Evolutionary conservation across 495 filamentous ascomycete genomes (phyloP), one percentile per base, ranked within the genome.

Genomic region (Astrothelium subdiscretum): DNA sequence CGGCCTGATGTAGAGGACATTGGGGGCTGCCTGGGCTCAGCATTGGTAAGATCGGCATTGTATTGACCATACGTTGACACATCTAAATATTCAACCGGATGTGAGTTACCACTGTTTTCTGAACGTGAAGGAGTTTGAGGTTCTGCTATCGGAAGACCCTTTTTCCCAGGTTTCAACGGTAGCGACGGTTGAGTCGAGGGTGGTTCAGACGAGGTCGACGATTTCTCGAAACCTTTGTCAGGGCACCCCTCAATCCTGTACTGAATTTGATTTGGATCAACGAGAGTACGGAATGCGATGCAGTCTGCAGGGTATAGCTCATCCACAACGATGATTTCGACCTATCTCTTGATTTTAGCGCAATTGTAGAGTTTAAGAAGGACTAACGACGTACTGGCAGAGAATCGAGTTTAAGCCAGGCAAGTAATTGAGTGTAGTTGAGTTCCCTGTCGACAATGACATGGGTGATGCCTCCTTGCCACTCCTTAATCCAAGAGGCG

Each of bases 281-380:
- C 68, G 0, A 94, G 62, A 0, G 75, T 69, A 1, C 76, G 73
- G 62, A 80, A 87, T 31, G 77, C 74, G 35, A 94, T 83, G 60
- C 91, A 97, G 15, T 97, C 90, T 0, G 89, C 73, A 3, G 88
- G 83, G 68, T 91, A 98, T 2, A 76, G 73, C 59, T 94, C 89
- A 62, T 91, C 88, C 18, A 96, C 91, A 0, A 92, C 58, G 44
- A 73, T 69, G 18, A 87, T 68, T 5, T 74, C 67, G 8, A 73
- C 62, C 84, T 87, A 31, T 43, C 29, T 38, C 20, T 11, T 12
- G 11, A 54, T 40, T 59, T 78, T 51, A 83, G 69, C 48, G 26
- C 2, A 43, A 31, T 38, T 57, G 48, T 38, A 68, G 48, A 12
- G 62, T 62, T 63, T 57, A 31, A n/a, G 12, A 57, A 65, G 60